phyloP scores from a whole-genome alignment of 2,329 filamentous ascomycete genomes.

The Aureobasidium sp. region DNA sequence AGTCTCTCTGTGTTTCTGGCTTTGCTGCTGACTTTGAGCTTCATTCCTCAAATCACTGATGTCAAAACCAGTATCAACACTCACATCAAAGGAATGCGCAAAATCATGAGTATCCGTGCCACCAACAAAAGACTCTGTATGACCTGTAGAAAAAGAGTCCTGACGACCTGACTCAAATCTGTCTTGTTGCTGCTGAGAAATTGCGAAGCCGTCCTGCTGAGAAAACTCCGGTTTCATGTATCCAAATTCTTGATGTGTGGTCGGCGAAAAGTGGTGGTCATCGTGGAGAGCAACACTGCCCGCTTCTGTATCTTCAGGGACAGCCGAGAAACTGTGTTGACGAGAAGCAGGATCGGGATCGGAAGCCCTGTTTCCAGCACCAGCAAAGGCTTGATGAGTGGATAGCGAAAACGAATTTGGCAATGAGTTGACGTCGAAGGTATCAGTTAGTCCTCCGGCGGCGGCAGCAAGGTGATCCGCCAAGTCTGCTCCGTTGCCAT shows the following conservation, averaged over 20 bases:
- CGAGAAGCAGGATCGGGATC: not conserved
- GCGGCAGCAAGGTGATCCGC: constrained; percentile 1
- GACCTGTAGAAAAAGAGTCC: not conserved
- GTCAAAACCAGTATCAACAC: not conserved
- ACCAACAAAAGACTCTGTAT: not conserved
- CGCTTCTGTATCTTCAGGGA: not conserved
- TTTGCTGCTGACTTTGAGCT: not conserved
- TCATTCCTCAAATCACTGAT: not conserved
- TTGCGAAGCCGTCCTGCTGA: not conserved
- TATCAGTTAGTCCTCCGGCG: not conserved
- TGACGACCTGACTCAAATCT: not conserved
- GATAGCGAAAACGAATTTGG: not conserved
- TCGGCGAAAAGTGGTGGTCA: not conserved
- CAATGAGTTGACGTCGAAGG: not conserved
- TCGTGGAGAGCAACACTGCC: not conserved
- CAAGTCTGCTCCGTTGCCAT: not conserved
- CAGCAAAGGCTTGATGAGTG: not conserved
- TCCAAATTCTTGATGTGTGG: not conserved
- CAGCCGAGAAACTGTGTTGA: not conserved
- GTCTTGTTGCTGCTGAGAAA: not conserved
- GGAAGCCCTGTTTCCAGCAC: not conserved
- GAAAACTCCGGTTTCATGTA: not conserved
- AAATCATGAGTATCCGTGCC: not conserved
- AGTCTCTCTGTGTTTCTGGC: not conserved
- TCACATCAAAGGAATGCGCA: not conserved